Evolutionary conservation across 306 rosid genomes (phyloP).

Genomic region (Cyclanthera cordifolia): DNA sequence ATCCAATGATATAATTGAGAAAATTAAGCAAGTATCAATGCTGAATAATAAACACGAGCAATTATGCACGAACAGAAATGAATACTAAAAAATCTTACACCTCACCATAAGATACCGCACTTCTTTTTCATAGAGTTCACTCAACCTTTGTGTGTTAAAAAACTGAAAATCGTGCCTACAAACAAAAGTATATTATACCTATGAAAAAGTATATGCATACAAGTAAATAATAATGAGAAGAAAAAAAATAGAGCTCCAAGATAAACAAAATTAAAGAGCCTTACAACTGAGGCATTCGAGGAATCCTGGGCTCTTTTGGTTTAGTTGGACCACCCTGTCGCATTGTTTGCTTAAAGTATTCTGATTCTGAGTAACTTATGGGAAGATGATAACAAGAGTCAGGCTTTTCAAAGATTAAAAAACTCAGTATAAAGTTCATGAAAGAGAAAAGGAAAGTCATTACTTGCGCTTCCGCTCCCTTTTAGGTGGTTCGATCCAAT

Average conservation of each 20-base stretch:
- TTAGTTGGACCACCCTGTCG: slow-evolving; percentile 91
- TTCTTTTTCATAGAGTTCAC: slow-evolving; percentile 94
- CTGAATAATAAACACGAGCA: neutral
- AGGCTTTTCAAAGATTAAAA: neutral
- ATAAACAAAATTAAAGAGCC: slow-evolving; percentile 18
- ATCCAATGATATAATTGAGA: slow-evolving; percentile 11
- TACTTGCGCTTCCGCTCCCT: slow-evolving; percentile 99
- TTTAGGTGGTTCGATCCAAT: slow-evolving; percentile 95
- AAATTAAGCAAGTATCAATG: neutral
- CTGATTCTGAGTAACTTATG: slow-evolving; percentile 81
- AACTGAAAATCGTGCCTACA: slow-evolving; percentile 92
- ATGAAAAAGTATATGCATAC: slow-evolving; percentile 1
- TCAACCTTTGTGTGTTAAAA: slow-evolving; percentile 83
- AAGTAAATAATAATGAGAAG: neutral
- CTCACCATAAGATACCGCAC: slow-evolving; percentile 94
- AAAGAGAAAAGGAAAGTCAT: neutral
- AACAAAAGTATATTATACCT: neutral
- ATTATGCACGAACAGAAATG: neutral
- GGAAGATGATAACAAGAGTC: slow-evolving; percentile 11
- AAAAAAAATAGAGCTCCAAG: neutral
- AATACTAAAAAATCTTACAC: slow-evolving; percentile 19
- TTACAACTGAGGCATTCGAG: slow-evolving; percentile 99
- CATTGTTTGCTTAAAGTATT: slow-evolving; percentile 94
- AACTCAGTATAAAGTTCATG: neutral
- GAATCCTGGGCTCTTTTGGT: slow-evolving; percentile 93